Percentiles rank a stretch among this genome's conserved stretches.
Conservation (phyloP, 75 land plant species). For the Pinus albicaulis region DNA sequence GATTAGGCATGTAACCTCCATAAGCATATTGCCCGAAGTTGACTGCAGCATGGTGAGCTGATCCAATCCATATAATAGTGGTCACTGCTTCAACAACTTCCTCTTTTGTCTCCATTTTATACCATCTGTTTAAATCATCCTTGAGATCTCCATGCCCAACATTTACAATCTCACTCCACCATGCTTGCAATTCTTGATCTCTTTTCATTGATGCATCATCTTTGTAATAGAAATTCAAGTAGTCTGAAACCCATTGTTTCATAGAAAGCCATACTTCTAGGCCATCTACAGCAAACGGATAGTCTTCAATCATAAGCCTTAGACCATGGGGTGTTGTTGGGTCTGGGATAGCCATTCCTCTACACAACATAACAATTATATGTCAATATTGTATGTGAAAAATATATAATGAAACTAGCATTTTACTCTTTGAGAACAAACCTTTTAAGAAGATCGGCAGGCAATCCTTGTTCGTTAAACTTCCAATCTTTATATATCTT, state of each 20-base stretch:
- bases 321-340: constrained; percentile 28
- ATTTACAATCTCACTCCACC: constrained; percentile 47
- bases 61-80: constrained; percentile 37
- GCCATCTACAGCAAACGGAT: constrained; percentile 56
- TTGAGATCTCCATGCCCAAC: constrained; percentile 50
- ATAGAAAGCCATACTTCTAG: constrained; percentile 48
- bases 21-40: constrained; percentile 70
- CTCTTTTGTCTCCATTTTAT: constrained; percentile 19
- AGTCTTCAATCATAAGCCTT: constrained; percentile 53
- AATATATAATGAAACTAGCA: no score
- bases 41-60: constrained; percentile 29
- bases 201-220: constrained; percentile 14
- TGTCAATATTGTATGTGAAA: no score
- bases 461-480: constrained; percentile 73
- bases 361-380: constrained; percentile 12
- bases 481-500: constrained; percentile 63
- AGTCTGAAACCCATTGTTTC: constrained; percentile 43
- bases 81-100: constrained; percentile 32
- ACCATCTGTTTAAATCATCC: constrained; percentile 47
- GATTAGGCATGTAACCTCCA: constrained; percentile 60
- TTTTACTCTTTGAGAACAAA: not conserved
- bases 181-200: constrained; percentile 50
- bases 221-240: constrained; percentile 41
- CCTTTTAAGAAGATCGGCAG: constrained; percentile 61
- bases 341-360: constrained; percentile 60